Conservation (phyloP, 495 filamentous ascomycete species). For the Podospora conica region DNA sequence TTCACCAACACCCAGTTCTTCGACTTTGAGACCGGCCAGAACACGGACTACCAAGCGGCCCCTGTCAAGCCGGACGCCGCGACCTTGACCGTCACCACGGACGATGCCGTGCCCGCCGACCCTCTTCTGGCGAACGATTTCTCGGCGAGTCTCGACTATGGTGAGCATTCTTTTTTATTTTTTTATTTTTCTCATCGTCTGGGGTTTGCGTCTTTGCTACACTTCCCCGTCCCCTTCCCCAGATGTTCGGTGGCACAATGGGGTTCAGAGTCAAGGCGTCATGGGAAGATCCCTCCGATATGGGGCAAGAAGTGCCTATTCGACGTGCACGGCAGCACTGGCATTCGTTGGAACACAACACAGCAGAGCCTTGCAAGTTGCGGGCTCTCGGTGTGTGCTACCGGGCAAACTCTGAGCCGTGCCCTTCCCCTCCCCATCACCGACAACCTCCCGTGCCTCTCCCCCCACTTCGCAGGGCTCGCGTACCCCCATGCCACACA, state of each 20-base stretch:
- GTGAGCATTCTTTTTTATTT: background rate
- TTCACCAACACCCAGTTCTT: conserved; percentile 95
- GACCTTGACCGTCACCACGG: conserved; percentile 28
- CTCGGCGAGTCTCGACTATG: conserved; percentile 26
- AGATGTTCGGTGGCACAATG: background rate
- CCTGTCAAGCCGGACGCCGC: conserved; percentile 28
- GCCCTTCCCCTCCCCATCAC: background rate
- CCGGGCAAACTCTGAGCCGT: background rate
- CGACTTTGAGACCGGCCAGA: conserved; percentile 63
- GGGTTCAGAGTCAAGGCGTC: background rate
- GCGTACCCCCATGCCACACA: background rate
- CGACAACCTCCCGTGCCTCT: background rate
- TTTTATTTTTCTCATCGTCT: background rate
- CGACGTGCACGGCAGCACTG: background rate
- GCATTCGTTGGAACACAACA: background rate
- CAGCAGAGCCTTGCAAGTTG: background rate
- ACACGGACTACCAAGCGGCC: conserved; percentile 35
- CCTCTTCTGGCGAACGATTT: conserved; percentile 33
- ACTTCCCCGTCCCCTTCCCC: background rate
- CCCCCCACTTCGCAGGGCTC: background rate
- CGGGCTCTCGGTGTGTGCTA: background rate
- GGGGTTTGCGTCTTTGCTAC: background rate
- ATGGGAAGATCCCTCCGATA: background rate
- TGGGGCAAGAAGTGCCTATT: background rate
- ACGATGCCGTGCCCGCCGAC: conserved; percentile 32